Base-by-base conservation (phyloP, 1,284 basidiomycete genomes). In the Ceratobasidium sp. region DNA sequence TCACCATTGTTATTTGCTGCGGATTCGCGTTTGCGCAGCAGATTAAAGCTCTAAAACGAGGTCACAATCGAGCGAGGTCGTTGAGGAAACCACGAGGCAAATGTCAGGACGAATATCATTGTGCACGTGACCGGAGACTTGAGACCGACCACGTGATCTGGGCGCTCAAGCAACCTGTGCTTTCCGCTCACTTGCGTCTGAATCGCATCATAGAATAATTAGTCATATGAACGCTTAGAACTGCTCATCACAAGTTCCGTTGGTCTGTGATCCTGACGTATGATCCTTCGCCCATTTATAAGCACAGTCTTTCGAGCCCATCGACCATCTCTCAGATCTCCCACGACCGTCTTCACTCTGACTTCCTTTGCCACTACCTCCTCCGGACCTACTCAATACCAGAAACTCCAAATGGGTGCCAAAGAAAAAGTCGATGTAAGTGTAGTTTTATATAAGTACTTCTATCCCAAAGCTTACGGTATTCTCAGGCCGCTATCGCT, bases 401-500 rank as follows among this genome's bases (percentile, higher is more conserved):
- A 73, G 70, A 74, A 73, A 75, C 69, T 42, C 10, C 44, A 73
- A 56, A 78, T 78, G 82, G 80, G 85, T n/a, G 81, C 82, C 76
- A 83, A 86, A 80, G 82, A 87, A 56, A 83, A 84, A 77, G 86
- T 89, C 68, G 86, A 88, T 66, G 88, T 89, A 68, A 59, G 85
- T 61, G 9, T 73, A 9, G 40, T 52, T n/a, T 42, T 40, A 13
- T 15, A 50, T n/a, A 28, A 56, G 7, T 12, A 46, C 44, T 3
- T n/a, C n/a, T n/a, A n/a, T n/a, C 23, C 2, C 33, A 15, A 40
- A n/a, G 17, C 73, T 48, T 38, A 46, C 17, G 28, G 40, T 46
- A 33, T n/a, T 70, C 71, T 23, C 80, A 93, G 92, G 82, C 83
- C 73, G 84, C 88, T 44, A 90, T 93, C 80, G 78, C 84, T 7